Percentiles rank a stretch among this genome's conserved stretches.
These are phyloP conservation scores for Boletus chippewaensis DNA, from an alignment of 1,284 basidiomycete genomes.

Conservation along the genomic window DNA sequence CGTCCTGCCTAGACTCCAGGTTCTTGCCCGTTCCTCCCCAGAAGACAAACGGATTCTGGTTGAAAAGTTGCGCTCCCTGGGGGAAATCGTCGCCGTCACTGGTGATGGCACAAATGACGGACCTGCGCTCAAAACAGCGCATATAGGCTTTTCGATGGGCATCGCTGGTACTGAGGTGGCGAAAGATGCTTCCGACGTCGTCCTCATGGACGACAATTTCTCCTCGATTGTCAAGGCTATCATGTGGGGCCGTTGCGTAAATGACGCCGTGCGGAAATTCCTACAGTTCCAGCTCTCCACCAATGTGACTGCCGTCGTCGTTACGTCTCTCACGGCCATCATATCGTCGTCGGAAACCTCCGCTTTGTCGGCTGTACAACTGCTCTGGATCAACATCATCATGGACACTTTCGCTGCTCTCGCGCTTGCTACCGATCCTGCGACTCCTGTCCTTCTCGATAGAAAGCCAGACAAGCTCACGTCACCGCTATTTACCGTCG, in stretches of 20 bases:
- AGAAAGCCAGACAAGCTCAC: slow-evolving; percentile 87
- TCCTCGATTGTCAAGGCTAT: slow-evolving; percentile 94
- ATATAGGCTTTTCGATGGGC: slow-evolving; percentile 98
- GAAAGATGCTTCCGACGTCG: slow-evolving; percentile 98
- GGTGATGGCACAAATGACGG: slow-evolving; percentile 99
- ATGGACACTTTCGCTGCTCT: slow-evolving; percentile 99
- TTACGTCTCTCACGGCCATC: slow-evolving; percentile 90
- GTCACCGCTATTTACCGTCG: slow-evolving; percentile 81
- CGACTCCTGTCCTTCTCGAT: slow-evolving; percentile 73
- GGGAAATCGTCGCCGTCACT: slow-evolving; percentile 94
- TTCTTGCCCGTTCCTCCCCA: slow-evolving; percentile 92
- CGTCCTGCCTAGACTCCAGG: slow-evolving; percentile 65
- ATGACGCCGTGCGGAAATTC: slow-evolving; percentile 96
- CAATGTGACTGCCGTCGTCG: slow-evolving; percentile 92
- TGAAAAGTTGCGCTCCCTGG: slow-evolving; percentile 79
- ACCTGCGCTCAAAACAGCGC: slow-evolving; percentile 90
- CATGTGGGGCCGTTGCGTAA: slow-evolving; percentile 98
- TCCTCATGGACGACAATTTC: slow-evolving; percentile 98
- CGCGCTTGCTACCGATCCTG: slow-evolving; percentile 94
- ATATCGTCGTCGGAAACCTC: slow-evolving; percentile 73
- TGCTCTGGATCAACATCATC: slow-evolving; percentile 96
- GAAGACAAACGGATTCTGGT: slow-evolving; percentile 96
- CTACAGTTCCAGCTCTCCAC: slow-evolving; percentile 97
- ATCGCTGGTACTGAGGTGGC: slow-evolving; percentile 98
- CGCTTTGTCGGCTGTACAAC: slow-evolving; percentile 88